Percentiles rank a stretch among this genome's conserved stretches.
Conservation (phyloP, 345 rosid species). For the Boechera divaricarpa region DNA sequence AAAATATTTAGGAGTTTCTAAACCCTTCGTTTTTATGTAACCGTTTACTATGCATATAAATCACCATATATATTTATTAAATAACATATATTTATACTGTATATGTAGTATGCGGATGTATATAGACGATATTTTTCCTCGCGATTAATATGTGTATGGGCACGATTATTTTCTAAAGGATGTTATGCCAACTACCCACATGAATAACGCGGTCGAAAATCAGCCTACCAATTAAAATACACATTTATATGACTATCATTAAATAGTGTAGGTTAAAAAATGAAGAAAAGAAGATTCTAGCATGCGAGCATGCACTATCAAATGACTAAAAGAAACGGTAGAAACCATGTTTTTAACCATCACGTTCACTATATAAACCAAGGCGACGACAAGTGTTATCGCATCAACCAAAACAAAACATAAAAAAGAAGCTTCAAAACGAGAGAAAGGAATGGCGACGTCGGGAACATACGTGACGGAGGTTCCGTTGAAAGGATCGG, state of each 20-base stretch:
- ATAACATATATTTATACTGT: too few relatives aligned
- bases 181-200: constrained; percentile 5
- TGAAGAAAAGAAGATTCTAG: too few relatives aligned
- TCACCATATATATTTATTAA: too few relatives aligned
- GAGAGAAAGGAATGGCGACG: constrained; percentile 36
- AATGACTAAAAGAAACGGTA: constrained; percentile 30
- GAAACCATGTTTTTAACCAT: constrained; percentile 15
- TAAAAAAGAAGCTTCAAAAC: constrained; percentile 3
- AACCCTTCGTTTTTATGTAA: too few relatives aligned
- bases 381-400: neutral
- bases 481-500: constrained; percentile 42
- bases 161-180: neutral
- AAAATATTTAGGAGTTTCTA: too few relatives aligned
- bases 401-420: constrained; percentile 24
- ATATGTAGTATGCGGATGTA: too few relatives aligned
- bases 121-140: too few relatives aligned
- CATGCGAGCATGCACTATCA: neutral
- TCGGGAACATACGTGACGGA: constrained; percentile 46
- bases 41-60: too few relatives aligned
- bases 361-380: constrained; percentile 23
- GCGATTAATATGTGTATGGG: neutral
- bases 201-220: neutral
- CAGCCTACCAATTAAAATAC: neutral
- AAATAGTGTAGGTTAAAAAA: neutral
- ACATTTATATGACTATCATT: neutral